A percentile compares a stretch with the other conserved stretches of the same genome.
Conservation (phyloP, 148 eudicot species). For the Heliamphora exappendiculata region DNA sequence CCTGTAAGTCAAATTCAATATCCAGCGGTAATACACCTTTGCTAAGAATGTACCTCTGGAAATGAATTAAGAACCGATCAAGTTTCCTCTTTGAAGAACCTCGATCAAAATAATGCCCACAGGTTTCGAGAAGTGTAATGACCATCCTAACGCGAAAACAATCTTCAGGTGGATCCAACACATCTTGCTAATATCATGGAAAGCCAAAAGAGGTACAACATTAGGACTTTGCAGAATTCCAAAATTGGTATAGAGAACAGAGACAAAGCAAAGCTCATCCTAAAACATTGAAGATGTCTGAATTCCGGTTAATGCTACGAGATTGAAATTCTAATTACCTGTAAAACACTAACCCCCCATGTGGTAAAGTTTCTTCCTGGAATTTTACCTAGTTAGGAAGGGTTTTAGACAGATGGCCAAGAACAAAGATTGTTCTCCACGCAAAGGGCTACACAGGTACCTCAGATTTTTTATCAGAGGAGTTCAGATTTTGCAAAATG, state of each 20-base stretch:
- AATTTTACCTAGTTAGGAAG: too few relatives aligned
- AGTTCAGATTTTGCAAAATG: too few relatives aligned
- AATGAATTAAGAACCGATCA: constrained; percentile 81
- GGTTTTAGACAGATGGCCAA: too few relatives aligned
- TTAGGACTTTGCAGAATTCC: not conserved
- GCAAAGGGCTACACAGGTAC: too few relatives aligned
- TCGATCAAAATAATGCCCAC: constrained; percentile 94
- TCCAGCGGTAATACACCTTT: constrained; percentile 86
- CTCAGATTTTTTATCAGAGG: too few relatives aligned
- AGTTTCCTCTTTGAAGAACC: constrained; percentile 94
- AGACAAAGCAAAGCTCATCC: not conserved
- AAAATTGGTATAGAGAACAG: not conserved
- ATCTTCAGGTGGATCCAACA: constrained; percentile 92
- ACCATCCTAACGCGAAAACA: constrained; percentile 88
- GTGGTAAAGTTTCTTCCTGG: too few relatives aligned
- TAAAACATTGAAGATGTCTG: not conserved
- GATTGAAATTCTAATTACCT: not conserved
- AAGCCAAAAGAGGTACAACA: not conserved
- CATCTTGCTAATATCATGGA: constrained; percentile 52
- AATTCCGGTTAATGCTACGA: not conserved
- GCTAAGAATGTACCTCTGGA: constrained; percentile 77
- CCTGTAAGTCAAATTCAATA: constrained; percentile 98
- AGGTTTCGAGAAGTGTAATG: constrained; percentile 85
- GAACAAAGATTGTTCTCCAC: too few relatives aligned
- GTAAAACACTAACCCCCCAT: too few relatives aligned